phyloP scores from a whole-genome alignment of 2,329 filamentous ascomycete genomes.

The Pseudonectria buxi region DNA sequence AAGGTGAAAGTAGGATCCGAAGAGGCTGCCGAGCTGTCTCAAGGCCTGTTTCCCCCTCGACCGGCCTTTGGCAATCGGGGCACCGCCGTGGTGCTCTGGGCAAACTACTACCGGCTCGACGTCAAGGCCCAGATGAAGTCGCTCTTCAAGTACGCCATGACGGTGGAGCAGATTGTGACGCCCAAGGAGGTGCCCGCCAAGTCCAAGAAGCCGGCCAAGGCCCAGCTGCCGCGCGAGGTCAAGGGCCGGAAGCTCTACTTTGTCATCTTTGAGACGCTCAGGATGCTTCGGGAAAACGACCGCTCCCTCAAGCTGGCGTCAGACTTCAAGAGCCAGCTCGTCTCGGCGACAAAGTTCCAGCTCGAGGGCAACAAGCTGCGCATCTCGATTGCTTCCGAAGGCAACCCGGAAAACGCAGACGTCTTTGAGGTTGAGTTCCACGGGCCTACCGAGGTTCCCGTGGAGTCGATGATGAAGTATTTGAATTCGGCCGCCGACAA shows the following conservation, averaged over 20 bases:
- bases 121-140: conserved; percentile 23
- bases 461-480: conserved; percentile 39
- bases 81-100: conserved; percentile 38
- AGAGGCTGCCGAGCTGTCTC: conserved; percentile 2
- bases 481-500: conserved; percentile 35
- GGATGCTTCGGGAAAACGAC: conserved; percentile 25
- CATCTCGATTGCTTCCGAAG: conserved; percentile 29
- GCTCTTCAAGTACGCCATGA: conserved; percentile 41
- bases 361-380: conserved; percentile 28
- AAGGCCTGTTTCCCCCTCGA: conserved; percentile 36
- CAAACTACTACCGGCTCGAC: conserved; percentile 47
- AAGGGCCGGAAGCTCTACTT: conserved; percentile 38
- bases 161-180: conserved; percentile 22
- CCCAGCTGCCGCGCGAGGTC: conserved; percentile 22
- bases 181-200: conserved; percentile 8
- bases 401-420: conserved; percentile 24
- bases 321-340: conserved; percentile 45
- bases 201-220: conserved; percentile 4
- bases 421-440: conserved; percentile 36
- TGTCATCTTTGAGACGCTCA: conserved; percentile 34
- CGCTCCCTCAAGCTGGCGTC: conserved; percentile 32
- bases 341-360: conserved; percentile 32
- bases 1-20: conserved; percentile 25
- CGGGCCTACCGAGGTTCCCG: conserved; percentile 29
- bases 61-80: conserved; percentile 45